A percentile compares a stretch with the other conserved stretches of the same genome.
Conservation (phyloP, 2,329 filamentous ascomycete genomes). For the Lizonia empirigonia region DNA sequence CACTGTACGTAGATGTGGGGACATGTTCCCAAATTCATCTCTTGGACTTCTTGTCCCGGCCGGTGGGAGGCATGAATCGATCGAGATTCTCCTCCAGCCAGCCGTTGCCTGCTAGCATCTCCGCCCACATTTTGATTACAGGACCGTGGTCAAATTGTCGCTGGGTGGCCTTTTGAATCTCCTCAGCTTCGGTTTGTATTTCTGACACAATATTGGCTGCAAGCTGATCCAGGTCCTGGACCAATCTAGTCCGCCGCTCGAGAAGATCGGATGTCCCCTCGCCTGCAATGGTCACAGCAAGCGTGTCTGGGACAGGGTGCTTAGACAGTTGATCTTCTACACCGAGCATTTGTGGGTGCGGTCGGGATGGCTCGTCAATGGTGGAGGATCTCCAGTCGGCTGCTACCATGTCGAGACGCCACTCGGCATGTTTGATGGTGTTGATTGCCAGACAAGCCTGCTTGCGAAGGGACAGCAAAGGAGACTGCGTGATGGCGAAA, state of each 20-base stretch:
- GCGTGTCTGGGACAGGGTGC: conserved; percentile 18
- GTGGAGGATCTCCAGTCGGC: conserved; percentile 53
- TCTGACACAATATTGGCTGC: conserved; percentile 56
- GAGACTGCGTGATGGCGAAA: conserved; percentile 73
- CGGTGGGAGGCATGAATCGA: conserved; percentile 20
- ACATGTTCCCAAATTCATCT: not conserved
- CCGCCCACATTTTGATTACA: conserved; percentile 71
- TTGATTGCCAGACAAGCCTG: conserved; percentile 55
- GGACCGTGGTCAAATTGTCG: conserved; percentile 72
- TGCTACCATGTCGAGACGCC: conserved; percentile 47
- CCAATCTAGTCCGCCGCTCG: conserved; percentile 20
- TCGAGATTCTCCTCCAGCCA: conserved; percentile 53
- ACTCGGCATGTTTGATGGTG: conserved; percentile 49
- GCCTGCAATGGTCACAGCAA: conserved; percentile 25
- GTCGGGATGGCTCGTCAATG: conserved; percentile 32
- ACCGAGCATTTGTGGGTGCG: conserved; percentile 23
- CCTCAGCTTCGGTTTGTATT: conserved; percentile 52
- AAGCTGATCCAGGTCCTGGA: conserved; percentile 36
- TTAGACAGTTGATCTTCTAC: conserved; percentile 21
- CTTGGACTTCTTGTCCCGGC: not conserved
- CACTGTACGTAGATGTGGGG: not conserved
- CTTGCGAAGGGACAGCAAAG: conserved; percentile 57
- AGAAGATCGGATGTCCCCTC: conserved; percentile 30
- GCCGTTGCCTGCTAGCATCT: conserved; percentile 70
- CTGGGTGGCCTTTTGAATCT: conserved; percentile 59